Conservation (phyloP, 2,329 filamentous ascomycete species). For the Huntiella moniliformis region DNA sequence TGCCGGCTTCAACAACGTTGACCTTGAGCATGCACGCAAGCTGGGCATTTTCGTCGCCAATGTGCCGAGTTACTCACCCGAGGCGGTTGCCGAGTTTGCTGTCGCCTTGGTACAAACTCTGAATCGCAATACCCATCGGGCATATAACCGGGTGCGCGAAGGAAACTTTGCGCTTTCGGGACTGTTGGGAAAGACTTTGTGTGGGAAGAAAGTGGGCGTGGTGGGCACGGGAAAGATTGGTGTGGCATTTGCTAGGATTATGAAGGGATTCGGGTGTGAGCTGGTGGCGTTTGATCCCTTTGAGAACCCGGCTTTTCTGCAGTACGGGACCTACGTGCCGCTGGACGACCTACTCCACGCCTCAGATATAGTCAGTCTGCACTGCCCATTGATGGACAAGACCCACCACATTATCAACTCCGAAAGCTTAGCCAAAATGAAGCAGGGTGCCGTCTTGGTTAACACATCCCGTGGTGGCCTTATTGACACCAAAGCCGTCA, state of each 20-base stretch:
- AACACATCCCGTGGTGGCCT: conserved; percentile 51
- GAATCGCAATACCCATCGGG: conserved; percentile 48
- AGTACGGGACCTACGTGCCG: conserved; percentile 31
- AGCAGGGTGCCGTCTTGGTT: conserved; percentile 40
- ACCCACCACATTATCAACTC: conserved; percentile 44
- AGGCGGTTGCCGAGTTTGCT: conserved; percentile 51
- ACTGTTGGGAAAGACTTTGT: conserved; percentile 39
- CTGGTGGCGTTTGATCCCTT: conserved; percentile 43
- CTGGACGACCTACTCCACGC: conserved; percentile 34
- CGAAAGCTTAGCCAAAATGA: conserved; percentile 33
- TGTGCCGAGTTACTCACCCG: conserved; percentile 49
- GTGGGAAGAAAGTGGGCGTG: conserved; percentile 47
- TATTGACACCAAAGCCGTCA: conserved; percentile 40
- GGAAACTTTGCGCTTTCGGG: conserved; percentile 50
- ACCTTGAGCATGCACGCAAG: conserved; percentile 34
- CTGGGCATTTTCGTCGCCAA: conserved; percentile 43
- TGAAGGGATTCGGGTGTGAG: conserved; percentile 45
- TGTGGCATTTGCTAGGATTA: conserved; percentile 39
- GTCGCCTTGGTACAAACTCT: conserved; percentile 49
- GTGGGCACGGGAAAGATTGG: conserved; percentile 49
- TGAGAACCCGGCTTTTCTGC: conserved; percentile 27
- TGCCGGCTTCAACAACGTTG: conserved; percentile 50
- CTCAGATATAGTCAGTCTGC: conserved; percentile 44
- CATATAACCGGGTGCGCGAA: conserved; percentile 49
- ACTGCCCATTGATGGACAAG: conserved; percentile 42